Conservation (phyloP, 2,329 filamentous ascomycete genomes). For the Mycogone perniciosa region DNA sequence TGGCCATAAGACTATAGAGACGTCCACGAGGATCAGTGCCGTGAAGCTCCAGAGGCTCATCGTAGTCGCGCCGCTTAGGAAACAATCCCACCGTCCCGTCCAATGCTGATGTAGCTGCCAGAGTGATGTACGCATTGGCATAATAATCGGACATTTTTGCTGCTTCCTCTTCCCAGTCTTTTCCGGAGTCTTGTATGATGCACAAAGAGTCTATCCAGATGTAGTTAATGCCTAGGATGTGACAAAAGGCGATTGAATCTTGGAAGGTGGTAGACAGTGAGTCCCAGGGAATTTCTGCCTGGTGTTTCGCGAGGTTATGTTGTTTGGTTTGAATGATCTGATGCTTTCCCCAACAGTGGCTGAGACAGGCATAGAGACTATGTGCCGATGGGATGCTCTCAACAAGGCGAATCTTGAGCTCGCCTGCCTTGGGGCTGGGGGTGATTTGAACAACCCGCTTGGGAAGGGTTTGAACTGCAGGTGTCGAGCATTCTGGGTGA, state of each 20-base stretch:
- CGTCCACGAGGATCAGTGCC: conserved; percentile 4
- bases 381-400: background rate
- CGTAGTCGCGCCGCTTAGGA: background rate
- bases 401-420: background rate
- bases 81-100: conserved; percentile 13
- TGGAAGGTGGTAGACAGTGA: conserved; percentile 13
- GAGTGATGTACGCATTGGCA: conserved; percentile 14
- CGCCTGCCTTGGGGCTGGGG: background rate
- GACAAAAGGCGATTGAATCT: conserved; percentile 12
- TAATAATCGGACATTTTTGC: conserved; percentile 17
- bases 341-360: conserved; percentile 25
- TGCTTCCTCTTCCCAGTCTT: conserved; percentile 17
- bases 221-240: conserved; percentile 12
- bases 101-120: conserved; percentile 14
- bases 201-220: conserved; percentile 20
- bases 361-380: conserved; percentile 14
- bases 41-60: conserved; percentile 10
- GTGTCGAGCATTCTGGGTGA: background rate
- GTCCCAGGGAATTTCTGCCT: conserved; percentile 11
- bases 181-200: conserved; percentile 17
- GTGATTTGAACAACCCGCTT: background rate
- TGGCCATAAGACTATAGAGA: conserved; percentile 9
- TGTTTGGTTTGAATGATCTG: conserved; percentile 26
- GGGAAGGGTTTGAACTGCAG: background rate
- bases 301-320: conserved; percentile 7